Base-by-base conservation (phyloP, 305 asterid genomes). In the Solanum hybrid region DNA sequence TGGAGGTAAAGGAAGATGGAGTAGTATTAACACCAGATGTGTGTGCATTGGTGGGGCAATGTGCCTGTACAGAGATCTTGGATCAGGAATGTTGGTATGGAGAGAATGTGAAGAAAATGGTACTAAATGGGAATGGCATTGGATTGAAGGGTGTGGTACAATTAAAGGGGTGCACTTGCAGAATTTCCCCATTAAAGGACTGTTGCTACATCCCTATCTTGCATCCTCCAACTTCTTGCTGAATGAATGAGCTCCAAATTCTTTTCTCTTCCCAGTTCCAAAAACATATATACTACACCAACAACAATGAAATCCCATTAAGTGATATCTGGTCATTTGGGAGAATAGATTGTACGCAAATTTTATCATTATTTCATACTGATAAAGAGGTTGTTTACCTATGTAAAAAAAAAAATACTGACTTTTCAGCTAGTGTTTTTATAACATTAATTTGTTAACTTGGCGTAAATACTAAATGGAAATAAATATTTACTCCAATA, bases 1-100 rank as follows among this genome's bases (percentile, higher is more conserved):
- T 69, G 93, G 94, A 29, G 91, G 90, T 27, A 90, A 90, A 56
- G 38, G 81, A 20, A 93, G 93, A 89, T 96, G 98, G 97, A 93
- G 90, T 6, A 31, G 40, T 46, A 84, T 51, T 46, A 88, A 92
- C 76, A 92, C 94, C 2, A 95, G 91, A 88, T 95, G 98, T 90
- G 97, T 92, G 66, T 96, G 94, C 10, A 90, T 90, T 42, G 93
- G 92, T 77, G 97, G 97, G 38, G 92, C 90, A 3, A 85, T 97
- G 86, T 94, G 94, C 32, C 79, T 95, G 93, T 97, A 96, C 27
- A 96, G 87, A 80, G 97, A 95, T 91, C 80, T 94, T 79, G 95
- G 92, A 38, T 91, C 96, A 5, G 97, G 98, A 26, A 87, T 95
- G 85, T 56, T 94, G 7, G 86, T 91, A 80, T 93, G 98, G 95